Evolutionary conservation across 2,329 filamentous ascomycete genomes (phyloP).

Genomic region (Ophiostoma pallidulum): DNA sequence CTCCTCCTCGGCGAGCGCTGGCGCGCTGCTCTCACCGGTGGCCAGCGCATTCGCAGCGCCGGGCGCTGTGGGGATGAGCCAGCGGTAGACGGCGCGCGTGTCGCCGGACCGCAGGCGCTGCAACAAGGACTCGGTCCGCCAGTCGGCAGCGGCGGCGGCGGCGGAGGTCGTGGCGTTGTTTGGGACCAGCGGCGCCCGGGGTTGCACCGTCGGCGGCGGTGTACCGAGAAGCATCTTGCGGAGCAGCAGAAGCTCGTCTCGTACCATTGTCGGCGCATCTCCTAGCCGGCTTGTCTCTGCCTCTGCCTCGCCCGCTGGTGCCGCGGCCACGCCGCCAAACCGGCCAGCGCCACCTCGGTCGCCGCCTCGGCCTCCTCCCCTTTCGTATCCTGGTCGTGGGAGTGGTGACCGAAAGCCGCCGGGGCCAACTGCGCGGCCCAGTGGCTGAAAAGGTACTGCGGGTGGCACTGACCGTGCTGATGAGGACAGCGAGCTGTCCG

Average conservation of each 20-base stretch:
- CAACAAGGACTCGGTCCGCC: not conserved
- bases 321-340: too few species aligned
- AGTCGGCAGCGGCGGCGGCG: not conserved
- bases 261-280: not conserved
- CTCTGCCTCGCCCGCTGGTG: not conserved
- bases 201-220: not conserved
- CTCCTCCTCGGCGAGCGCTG: not conserved
- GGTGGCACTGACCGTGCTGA: not conserved
- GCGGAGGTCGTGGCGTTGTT: not conserved
- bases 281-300: not conserved
- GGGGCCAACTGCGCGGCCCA: not conserved
- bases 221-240: constrained; percentile 1
- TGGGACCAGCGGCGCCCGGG: too few species aligned
- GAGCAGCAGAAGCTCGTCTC: not conserved
- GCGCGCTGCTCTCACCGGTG: not conserved
- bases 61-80: not conserved
- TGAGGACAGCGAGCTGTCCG: not conserved
- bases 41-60: too few species aligned
- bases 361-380: not conserved
- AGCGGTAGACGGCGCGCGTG: constrained; percentile 2
- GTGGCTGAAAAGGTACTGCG: not conserved
- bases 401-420: not conserved
- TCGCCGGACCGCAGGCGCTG: not conserved
- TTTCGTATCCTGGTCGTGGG: not conserved
- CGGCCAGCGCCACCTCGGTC: too few species aligned